Base-by-base conservation (phyloP, 148 eudicot genomes). In the Limonium bicolor region DNA sequence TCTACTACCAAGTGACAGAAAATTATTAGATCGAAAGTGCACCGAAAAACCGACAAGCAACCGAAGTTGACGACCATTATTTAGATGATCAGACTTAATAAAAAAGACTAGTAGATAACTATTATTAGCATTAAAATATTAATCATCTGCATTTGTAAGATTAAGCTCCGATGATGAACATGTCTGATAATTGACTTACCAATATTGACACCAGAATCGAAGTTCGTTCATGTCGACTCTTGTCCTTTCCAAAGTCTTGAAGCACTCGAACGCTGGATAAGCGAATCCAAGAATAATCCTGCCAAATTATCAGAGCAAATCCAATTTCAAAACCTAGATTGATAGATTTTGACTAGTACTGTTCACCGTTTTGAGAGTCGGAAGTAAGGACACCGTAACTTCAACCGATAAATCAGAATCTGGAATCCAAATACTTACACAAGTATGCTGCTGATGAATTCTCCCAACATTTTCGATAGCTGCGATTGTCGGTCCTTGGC, bases 201-300 rank as follows among this genome's bases (percentile, higher is more conserved):
- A 92, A 47, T 92, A 92, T 82, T 85, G 95, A 55, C 99, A 92
- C 99, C 99, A 92, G 60, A 85, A 92, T 3, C 95, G 67, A 14
- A 92, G 88, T 55, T 92, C 94, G 3, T 60, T 58, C 13, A 78
- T 81, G 45, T 76, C 70, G 17, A 78, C 99, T 42, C 29, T 78
- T 72, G 81, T 81, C 58, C 61, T 85, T 61, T 85, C 95, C 0
- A 85, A 57, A 3, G 95, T 71, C 46, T 92, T 92, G 72, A 85
- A 92, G 40, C 99, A 92, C 39, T 92, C 88, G 37, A 92, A 78
- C 33, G 95, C 99, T 12, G 99, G 99, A 43, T 81, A 92, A 15
- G 94, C 95, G 51, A 73, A 92, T 39, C 94, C 99, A 19, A 92
- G 72, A 45, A 78, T 68, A 76, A 85, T 54, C 38, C 95, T 85